Conservation (phyloP, 73 alveolate species). For the Paramecium bursaria region DNA sequence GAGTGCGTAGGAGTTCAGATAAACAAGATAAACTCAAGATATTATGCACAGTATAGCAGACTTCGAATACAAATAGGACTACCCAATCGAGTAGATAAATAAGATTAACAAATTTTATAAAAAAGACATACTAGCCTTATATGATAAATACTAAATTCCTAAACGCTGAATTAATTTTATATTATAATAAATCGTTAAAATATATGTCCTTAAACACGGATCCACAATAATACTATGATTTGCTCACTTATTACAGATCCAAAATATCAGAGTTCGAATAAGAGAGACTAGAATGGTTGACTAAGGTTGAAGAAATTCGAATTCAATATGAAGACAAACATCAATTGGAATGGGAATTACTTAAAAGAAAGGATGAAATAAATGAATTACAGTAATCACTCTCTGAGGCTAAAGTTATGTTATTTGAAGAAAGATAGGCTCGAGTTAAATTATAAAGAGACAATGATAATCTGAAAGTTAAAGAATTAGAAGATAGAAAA, state of each 20-base stretch:
- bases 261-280: constrained; percentile 52
- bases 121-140: neutral
- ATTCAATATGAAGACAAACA: constrained; percentile 51
- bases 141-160: constrained; percentile 9
- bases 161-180: constrained; percentile 33
- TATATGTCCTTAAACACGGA: constrained; percentile 13
- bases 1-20: too few relatives aligned
- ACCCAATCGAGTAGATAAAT: neutral
- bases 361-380: constrained; percentile 46
- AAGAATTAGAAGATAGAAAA: constrained; percentile 49
- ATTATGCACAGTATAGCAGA: neutral
- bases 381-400: constrained; percentile 25
- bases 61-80: neutral
- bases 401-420: constrained; percentile 55
- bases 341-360: constrained; percentile 43
- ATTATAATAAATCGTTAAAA: too few relatives aligned
- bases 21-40: neutral
- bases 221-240: constrained; percentile 48
- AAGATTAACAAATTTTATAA: neutral
- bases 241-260: constrained; percentile 39
- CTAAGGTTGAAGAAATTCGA: constrained; percentile 49
- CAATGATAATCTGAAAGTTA: constrained; percentile 31
- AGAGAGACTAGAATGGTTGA: constrained; percentile 59
- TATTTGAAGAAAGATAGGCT: constrained; percentile 54
- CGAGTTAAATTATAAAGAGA: constrained; percentile 44